Evolutionary conservation across 1,284 basidiomycete species (phyloP).

Genomic region (Ceratorhiza oryzae-sativae): DNA sequence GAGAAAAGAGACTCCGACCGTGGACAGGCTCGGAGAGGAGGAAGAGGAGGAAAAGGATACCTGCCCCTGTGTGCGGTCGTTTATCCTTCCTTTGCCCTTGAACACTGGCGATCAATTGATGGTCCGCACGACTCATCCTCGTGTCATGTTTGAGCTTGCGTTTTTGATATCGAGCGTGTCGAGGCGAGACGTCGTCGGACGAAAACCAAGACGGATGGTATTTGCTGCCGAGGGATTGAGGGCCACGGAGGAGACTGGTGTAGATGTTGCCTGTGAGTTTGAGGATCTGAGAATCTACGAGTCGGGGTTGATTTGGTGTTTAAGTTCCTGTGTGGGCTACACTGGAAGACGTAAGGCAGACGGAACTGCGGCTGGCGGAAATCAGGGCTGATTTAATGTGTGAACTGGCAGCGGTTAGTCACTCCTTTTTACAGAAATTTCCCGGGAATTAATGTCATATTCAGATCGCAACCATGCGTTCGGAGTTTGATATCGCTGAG

Average conservation of each 20-base stretch:
- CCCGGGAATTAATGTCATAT: background rate
- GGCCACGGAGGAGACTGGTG: constrained; percentile 58
- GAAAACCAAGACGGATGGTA: constrained; percentile 71
- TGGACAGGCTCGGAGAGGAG: constrained; percentile 15
- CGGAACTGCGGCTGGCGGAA: constrained; percentile 61
- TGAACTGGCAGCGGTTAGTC: constrained; percentile 42
- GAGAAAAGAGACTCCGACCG: constrained; percentile 6
- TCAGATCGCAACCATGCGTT: constrained; percentile 41
- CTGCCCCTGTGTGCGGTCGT: constrained; percentile 16
- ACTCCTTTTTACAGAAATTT: background rate
- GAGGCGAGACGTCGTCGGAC: constrained; percentile 72
- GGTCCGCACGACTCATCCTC: constrained; percentile 70
- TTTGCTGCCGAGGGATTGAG: constrained; percentile 71
- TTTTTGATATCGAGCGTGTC: constrained; percentile 70
- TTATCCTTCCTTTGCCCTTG: constrained; percentile 25
- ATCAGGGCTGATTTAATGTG: constrained; percentile 70
- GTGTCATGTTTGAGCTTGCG: constrained; percentile 65
- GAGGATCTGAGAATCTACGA: background rate
- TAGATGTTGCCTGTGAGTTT: constrained; percentile 51
- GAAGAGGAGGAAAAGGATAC: background rate
- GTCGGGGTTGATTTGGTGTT: background rate
- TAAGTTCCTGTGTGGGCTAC: constrained; percentile 61
- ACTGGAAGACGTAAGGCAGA: constrained; percentile 57
- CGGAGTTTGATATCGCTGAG: constrained; percentile 69
- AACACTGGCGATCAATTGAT: constrained; percentile 48